Conservation (phyloP, 805 yeast species). For the Torulaspora maleeae region DNA sequence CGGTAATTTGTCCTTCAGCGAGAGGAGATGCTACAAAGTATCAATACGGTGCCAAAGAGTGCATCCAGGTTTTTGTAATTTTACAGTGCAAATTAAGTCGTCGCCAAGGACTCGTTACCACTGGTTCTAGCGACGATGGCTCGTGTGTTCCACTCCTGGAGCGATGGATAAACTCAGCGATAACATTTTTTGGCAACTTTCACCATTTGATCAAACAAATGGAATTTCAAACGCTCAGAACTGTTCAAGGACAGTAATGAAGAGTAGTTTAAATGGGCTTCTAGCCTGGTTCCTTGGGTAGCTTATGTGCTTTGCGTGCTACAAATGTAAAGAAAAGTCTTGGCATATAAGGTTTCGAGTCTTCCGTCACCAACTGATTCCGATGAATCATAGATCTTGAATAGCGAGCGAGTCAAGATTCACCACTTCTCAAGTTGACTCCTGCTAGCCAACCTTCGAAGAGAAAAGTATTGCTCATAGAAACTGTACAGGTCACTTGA, state of each 20-base stretch:
- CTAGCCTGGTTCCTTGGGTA: not conserved
- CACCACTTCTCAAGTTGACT: too few species aligned
- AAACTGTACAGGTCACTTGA: too few species aligned
- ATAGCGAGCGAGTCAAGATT: too few species aligned
- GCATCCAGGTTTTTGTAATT: slow-evolving; percentile 9
- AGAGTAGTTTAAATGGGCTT: not conserved
- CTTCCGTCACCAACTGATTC: too few species aligned
- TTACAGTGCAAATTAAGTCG: slow-evolving; percentile 3
- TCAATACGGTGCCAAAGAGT: slow-evolving; percentile 3
- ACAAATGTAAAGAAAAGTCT: too few species aligned
- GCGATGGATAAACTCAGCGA: not conserved
- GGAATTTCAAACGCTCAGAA: not conserved
- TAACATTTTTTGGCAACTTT: slow-evolving; percentile 7
- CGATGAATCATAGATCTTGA: too few species aligned
- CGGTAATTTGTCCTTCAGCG: not conserved
- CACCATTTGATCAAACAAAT: slow-evolving; percentile 1
- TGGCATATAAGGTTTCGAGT: not conserved
- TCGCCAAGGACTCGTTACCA: not conserved
- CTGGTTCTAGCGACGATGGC: slow-evolving; percentile 1
- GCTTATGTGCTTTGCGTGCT: too few species aligned
- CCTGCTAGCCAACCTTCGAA: too few species aligned
- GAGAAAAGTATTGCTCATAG: too few species aligned
- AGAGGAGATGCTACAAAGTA: not conserved
- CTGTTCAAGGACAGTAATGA: not conserved
- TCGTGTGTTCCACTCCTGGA: slow-evolving; percentile 5